Evolutionary conservation across 371 early-diverging fungal species (phyloP).

Genomic region (Saksenaea oblongispora): DNA sequence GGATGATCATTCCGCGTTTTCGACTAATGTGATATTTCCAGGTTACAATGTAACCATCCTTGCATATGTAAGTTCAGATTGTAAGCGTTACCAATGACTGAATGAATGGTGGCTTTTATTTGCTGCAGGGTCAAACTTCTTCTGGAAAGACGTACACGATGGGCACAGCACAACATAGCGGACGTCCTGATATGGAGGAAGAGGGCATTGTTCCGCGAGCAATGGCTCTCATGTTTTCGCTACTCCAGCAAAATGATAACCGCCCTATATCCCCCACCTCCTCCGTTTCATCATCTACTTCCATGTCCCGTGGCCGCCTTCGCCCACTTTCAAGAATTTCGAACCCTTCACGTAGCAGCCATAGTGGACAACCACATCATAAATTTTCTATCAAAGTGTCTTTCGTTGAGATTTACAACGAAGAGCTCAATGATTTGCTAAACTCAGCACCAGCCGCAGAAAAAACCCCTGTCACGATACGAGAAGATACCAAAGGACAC

Average conservation of each 20-base stretch:
- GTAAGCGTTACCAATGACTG: conserved; percentile 23
- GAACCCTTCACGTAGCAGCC: not conserved
- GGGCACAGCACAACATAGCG: conserved; percentile 84
- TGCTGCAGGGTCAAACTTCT: conserved; percentile 80
- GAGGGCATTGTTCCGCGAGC: conserved; percentile 93
- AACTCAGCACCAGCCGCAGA: conserved; percentile 51
- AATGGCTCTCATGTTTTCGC: conserved; percentile 76
- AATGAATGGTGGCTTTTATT: not conserved
- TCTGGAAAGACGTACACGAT: conserved; percentile 99
- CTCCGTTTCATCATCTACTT: conserved; percentile 18
- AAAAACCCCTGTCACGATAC: conserved; percentile 75
- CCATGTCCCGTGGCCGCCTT: conserved; percentile 9
- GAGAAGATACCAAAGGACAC: conserved; percentile 93
- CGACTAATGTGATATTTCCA: conserved; percentile 10
- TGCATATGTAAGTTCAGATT: conserved; percentile 82
- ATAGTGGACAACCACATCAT: not conserved
- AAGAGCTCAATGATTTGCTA: conserved; percentile 90
- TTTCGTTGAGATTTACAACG: conserved; percentile 98
- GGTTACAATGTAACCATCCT: conserved; percentile 95
- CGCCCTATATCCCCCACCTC: conserved; percentile 25
- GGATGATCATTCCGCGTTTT: not conserved
- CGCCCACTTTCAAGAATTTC: conserved; percentile 19
- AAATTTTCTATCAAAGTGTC: conserved; percentile 59
- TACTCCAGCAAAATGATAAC: conserved; percentile 41
- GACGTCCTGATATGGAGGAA: conserved; percentile 50